Base-by-base conservation (phyloP, 2,329 filamentous ascomycete genomes). In the Cryphonectria nitschkei region DNA sequence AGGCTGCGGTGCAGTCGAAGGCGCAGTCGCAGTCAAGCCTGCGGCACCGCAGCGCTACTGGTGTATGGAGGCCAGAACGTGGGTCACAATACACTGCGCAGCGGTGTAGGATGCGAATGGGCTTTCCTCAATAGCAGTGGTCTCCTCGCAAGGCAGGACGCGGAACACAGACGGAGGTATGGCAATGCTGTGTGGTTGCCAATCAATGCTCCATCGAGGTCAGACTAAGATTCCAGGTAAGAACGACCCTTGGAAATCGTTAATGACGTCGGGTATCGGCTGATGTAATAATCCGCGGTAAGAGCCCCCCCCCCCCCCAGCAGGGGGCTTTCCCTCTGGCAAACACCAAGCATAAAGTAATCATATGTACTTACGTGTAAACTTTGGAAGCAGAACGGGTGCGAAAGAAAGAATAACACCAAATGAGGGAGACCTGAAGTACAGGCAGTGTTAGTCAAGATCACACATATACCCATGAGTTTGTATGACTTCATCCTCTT, bases 241-340 rank as follows among this genome's bases (percentile, higher is more conserved):
- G 46, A 50, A 50, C 46, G 46, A 50, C 46, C 46, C 46, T 50
- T 29, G 6, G 9, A 13, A 39, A 16, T 11, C 16, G 41, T 32
- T 16, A 52, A 52, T 65, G 63, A 65, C 63, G 63, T 65, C 43
- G 63, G 63, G 11, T 22, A 29, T 52, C 63, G 63, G 63, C 43
- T 50, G 63, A 46, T 65, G 43, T 50, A 50, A 52, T 65, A 26
- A 65, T 65, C 63, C 63, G 63, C 29, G 8, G 26, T 14, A 34
- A 41, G 63, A 14, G 13, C 16, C 22, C 14, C 56, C n/a, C 13
- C 37, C n/a, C 13, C 37, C 37, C 37, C 37, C 34, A 26, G 26
- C 34, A 37, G 7, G 7, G 9, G 9, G 9, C 37, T n/a, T 50
- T 2, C 19, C 46, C 46, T 19, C 46, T 7, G 34, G 34, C 34